Base-by-base conservation (phyloP, 2,329 filamentous ascomycete species). In the Sporothrix sp. region DNA sequence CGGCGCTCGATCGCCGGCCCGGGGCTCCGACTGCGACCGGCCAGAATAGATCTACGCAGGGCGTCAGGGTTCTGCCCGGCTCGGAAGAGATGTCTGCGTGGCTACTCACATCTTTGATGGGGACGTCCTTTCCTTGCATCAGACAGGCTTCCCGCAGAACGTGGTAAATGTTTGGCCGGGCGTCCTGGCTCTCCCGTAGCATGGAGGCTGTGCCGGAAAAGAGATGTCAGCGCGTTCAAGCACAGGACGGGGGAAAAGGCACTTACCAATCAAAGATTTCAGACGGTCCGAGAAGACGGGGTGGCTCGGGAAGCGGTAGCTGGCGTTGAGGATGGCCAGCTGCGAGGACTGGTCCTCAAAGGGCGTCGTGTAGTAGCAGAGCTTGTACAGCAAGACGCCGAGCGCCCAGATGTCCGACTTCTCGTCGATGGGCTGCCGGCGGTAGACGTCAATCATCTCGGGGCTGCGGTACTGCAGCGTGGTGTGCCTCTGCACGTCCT, bases 351-450 rank as follows among this genome's bases (percentile, higher is more conserved):
- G 89, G 57, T 97, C 91, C 68, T 98, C 93, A 61, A 98, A 98
- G 1, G 93, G 93, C 6, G 93, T 98, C 1, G 93, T 98, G 68
- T 98, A 98, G 68, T 97, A 98, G 72, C 93, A 98, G 55, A 98
- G 75, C 73, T 98, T 98, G 73, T 98, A 98, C 50, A 98, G 70
- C 52, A 98, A 71, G 37, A 98, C 93, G 5, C 93, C 93, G 54
- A 98, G 70, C 1, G 93, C 93, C 93, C 90, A 98, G 27, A 98
- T 96, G 66, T 98, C 93, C 44, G 90, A 94, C 71, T 98, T 98
- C 70, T 98, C 93, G 63, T 98, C 88, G 63, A 98, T 95, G 1
- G 93, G 89, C 60, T 90, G 87, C 67, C 94, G 95, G 56, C 90
- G 78, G 69, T 96, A 98, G 21, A 98, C 93, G 62, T 98, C 93